phyloP scores from a whole-genome alignment of 331 rosid genomes.

The Quercus lobata region DNA sequence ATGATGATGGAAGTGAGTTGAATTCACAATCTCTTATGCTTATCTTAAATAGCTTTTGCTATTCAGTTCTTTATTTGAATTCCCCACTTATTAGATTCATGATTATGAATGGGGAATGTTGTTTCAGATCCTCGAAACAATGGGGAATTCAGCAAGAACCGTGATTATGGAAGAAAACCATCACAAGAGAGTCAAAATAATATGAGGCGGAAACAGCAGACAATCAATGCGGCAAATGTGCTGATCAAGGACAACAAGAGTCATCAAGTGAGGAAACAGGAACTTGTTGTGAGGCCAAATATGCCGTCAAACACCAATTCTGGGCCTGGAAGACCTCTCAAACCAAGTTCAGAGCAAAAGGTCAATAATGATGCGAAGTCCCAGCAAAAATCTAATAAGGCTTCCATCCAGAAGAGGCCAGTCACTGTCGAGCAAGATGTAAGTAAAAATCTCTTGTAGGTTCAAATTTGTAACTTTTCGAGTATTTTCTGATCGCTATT shows the following conservation, averaged over 20 bases:
- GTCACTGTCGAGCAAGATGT: constrained; percentile 48
- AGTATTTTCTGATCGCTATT: constrained; percentile 21
- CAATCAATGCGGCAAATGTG: constrained; percentile 22
- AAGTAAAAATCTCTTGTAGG: constrained; percentile 17
- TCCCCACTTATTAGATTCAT: constrained; percentile 32
- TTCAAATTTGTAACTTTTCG: neutral
- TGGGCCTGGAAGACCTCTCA: constrained; percentile 59
- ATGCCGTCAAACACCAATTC: constrained; percentile 40
- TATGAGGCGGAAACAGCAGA: constrained; percentile 38
- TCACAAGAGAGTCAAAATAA: constrained; percentile 32
- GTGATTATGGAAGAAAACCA: constrained; percentile 52
- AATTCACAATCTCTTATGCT: constrained; percentile 32
- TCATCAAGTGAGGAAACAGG: constrained; percentile 42
- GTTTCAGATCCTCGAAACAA: constrained; percentile 72
- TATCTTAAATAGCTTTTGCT: constrained; percentile 27
- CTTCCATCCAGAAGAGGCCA: constrained; percentile 46
- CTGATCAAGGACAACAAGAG: constrained; percentile 40
- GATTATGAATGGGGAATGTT: constrained; percentile 31
- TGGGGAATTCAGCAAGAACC: constrained; percentile 47
- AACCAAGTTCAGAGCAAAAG: constrained; percentile 35
- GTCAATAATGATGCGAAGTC: constrained; percentile 22
- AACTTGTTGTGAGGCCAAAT: constrained; percentile 39
- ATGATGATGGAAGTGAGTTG: constrained; percentile 94
- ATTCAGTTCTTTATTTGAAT: constrained; percentile 33
- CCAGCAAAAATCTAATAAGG: constrained; percentile 37